Conservation (phyloP, 208 protist genomes). For the Trypanosoma rangeli region DNA sequence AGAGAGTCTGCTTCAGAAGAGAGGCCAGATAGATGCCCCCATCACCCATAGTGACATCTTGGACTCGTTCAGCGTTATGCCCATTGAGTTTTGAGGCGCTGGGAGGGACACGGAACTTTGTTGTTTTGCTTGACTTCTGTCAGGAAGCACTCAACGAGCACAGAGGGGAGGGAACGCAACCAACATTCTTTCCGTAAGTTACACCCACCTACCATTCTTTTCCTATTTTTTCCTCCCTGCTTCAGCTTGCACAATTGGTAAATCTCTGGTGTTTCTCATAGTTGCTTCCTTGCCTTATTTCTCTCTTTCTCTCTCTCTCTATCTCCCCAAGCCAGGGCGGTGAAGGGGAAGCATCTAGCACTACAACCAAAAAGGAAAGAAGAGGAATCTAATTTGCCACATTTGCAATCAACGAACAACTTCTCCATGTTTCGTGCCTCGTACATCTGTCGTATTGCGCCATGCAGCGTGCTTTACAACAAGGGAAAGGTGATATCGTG, state of each 20-base stretch:
- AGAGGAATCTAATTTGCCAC: conserved; percentile 6
- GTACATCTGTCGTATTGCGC: conserved; percentile 46
- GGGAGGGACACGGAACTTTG: neutral
- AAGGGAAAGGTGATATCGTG: conserved; percentile 88
- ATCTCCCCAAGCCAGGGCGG: neutral
- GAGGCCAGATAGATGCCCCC: neutral
- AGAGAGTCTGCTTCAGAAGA: conserved; percentile 2
- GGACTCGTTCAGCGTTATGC: conserved; percentile 19
- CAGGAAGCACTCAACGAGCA: neutral
- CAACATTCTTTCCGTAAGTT: neutral
- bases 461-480: conserved; percentile 71
- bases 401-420: conserved; percentile 7
- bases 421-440: conserved; percentile 69
- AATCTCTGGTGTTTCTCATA: neutral
- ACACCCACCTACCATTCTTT: neutral
- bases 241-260: neutral
- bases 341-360: neutral
- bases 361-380: conserved; percentile 3
- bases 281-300: neutral
- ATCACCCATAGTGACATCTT: neutral
- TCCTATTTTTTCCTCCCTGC: neutral
- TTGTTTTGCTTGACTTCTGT: conserved; percentile 12
- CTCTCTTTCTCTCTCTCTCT: neutral
- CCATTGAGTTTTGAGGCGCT: conserved; percentile 24
- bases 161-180: neutral